Conservation (phyloP, 140 eudicot genomes). For the Erigeron philadelphicus region DNA sequence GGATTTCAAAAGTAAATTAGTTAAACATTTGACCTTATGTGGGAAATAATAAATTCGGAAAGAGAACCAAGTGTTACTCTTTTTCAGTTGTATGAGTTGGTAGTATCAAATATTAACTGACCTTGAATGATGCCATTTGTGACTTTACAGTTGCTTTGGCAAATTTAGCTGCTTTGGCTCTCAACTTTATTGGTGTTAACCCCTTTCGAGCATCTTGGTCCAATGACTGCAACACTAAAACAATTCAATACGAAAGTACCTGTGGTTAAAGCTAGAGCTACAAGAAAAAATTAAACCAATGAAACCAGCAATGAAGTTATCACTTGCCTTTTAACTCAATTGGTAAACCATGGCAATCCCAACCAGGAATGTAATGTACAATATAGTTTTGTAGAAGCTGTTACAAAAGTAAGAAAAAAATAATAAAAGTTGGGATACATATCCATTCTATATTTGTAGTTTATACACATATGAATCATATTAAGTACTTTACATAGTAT, state of each 20-base stretch:
- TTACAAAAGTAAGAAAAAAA: slow-evolving; percentile 5
- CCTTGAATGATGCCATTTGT: slow-evolving; percentile 99
- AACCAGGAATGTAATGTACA: slow-evolving; percentile 84
- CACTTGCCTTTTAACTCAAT: slow-evolving; percentile 92
- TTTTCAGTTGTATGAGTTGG: not conserved
- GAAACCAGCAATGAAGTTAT: slow-evolving; percentile 16
- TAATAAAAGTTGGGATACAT: not conserved
- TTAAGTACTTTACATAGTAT: not conserved
- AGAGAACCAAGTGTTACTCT: not conserved
- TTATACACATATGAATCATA: slow-evolving; percentile 6
- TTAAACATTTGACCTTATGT: not conserved
- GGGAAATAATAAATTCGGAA: slow-evolving; percentile 1
- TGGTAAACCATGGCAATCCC: slow-evolving; percentile 99
- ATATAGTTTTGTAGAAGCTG: slow-evolving; percentile 91
- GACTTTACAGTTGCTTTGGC: slow-evolving; percentile 88
- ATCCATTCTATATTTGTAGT: not conserved
- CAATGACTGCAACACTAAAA: slow-evolving; percentile 87
- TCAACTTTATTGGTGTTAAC: slow-evolving; percentile 78
- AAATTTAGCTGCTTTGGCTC: slow-evolving; percentile 96
- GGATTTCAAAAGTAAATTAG: slow-evolving; percentile 11
- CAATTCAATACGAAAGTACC: slow-evolving; percentile 27
- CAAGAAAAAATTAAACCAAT: not conserved
- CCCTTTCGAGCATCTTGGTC: slow-evolving; percentile 84
- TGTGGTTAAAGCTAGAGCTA: slow-evolving; percentile 16
- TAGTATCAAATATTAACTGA: slow-evolving; percentile 14